Percentiles rank a stretch among this genome's conserved stretches.
These are phyloP conservation scores for Botrytis galanthina DNA, from an alignment of 2,329 filamentous ascomycete genomes.

Conservation along the genomic window DNA sequence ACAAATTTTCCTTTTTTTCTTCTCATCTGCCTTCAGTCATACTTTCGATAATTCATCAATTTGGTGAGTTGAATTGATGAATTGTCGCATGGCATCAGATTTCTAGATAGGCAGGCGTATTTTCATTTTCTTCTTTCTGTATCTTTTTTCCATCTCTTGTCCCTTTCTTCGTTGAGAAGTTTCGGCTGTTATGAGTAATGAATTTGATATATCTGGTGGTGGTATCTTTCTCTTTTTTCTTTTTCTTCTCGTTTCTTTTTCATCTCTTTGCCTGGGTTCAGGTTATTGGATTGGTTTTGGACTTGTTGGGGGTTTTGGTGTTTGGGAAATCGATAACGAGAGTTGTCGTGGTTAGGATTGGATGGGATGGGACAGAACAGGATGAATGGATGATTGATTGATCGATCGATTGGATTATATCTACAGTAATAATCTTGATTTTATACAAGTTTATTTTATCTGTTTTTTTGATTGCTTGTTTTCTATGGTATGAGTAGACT, in stretches of 20 bases:
- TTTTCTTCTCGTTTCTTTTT: not conserved
- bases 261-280: not conserved
- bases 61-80: conserved; percentile 19
- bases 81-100: conserved; percentile 6
- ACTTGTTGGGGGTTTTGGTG: not conserved
- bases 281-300: not conserved
- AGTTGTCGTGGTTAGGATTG: not conserved
- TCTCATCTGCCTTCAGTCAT: not conserved
- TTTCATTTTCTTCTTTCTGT: conserved; percentile 1
- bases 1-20: conserved; percentile 3
- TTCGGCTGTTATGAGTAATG: conserved; percentile 10
- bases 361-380: not conserved
- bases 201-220: not conserved
- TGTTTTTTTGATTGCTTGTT: not conserved
- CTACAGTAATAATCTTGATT: conserved; percentile 7
- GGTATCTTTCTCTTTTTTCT: not conserved
- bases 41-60: conserved; percentile 17
- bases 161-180: not conserved
- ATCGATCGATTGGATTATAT: not conserved
- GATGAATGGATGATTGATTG: not conserved
- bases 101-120: conserved; percentile 16
- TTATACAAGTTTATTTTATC: conserved; percentile 12
- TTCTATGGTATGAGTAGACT: not conserved
- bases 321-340: not conserved
- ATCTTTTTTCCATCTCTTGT: not conserved